These are phyloP conservation scores for Noccaea caerulescens DNA, from an alignment of 345 rosid genomes.

Conservation along the genomic window DNA sequence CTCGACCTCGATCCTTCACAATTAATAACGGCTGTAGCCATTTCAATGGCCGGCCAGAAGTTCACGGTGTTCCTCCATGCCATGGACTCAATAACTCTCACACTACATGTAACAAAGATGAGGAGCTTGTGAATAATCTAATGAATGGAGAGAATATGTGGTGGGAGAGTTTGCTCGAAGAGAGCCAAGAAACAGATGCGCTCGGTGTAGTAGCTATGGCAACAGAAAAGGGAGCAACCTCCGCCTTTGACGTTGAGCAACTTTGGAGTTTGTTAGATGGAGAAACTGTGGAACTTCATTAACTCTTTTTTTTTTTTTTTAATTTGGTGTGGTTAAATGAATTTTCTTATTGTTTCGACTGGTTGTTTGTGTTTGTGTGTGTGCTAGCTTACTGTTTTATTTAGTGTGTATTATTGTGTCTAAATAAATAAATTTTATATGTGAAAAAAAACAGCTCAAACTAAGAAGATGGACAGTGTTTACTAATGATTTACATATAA, in stretches of 20 bases:
- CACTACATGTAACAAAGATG: constrained; percentile 21
- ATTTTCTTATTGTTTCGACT: not conserved
- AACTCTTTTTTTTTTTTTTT: too few species aligned
- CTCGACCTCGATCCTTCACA: constrained; percentile 43
- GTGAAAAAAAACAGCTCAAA: too few species aligned
- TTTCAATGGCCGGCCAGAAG: not conserved
- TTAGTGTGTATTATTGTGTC: not conserved
- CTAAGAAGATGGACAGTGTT: too few species aligned
- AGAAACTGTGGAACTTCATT: constrained; percentile 31
- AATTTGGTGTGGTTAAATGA: too few species aligned
- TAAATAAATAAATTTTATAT: not conserved
- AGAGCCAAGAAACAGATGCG: constrained; percentile 6
- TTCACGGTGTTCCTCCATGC: constrained; percentile 1
- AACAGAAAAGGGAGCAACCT: not conserved
- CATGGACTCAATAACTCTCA: not conserved
- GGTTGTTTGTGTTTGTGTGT: not conserved
- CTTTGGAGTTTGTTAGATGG: constrained; percentile 39
- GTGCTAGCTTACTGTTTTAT: not conserved
- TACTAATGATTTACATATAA: too few species aligned
- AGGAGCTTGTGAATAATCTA: constrained; percentile 1
- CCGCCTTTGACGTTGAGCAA: constrained; percentile 37
- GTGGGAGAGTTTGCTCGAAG: constrained; percentile 37
- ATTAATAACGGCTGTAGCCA: constrained; percentile 6
- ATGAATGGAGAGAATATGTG: constrained; percentile 31
- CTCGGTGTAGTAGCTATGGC: not conserved